phyloP scores from a whole-genome alignment of 352 stramenopile genomes.

The Phytophthora rubi region DNA sequence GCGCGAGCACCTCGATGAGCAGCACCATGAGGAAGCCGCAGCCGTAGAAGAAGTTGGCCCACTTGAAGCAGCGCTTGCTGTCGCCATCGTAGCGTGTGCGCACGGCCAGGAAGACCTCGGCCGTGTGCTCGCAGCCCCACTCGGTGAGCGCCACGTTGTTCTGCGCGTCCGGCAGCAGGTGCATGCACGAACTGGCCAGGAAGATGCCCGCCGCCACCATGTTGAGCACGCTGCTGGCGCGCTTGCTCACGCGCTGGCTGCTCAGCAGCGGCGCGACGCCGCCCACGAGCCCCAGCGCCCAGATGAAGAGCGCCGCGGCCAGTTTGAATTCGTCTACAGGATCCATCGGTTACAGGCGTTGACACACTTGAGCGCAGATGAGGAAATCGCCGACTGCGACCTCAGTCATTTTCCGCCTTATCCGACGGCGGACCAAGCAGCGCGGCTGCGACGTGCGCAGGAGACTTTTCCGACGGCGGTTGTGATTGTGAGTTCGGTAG shows the following conservation, averaged over 20 bases:
- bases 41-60: conserved; percentile 85
- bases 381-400: conserved; percentile 30
- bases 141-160: conserved; percentile 60
- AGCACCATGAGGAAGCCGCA: conserved; percentile 78
- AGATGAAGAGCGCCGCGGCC: conserved; percentile 62
- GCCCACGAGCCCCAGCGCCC: conserved; percentile 56
- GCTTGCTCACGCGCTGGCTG: conserved; percentile 42
- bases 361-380: conserved; percentile 7
- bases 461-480: neutral
- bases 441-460: no score
- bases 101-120: conserved; percentile 42
- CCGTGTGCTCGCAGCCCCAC: conserved; percentile 52
- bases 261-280: conserved; percentile 62
- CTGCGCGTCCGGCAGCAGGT: conserved; percentile 80
- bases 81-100: conserved; percentile 33
- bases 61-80: conserved; percentile 67
- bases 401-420: conserved; percentile 18
- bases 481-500: neutral
- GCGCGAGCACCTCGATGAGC: conserved; percentile 74
- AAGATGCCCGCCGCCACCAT: conserved; percentile 86
- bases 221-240: conserved; percentile 70
- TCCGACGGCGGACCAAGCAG: conserved; percentile 31
- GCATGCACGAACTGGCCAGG: conserved; percentile 77
- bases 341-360: conserved; percentile 39
- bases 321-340: conserved; percentile 72